Percentiles rank a stretch among this genome's conserved stretches.
phyloP scores from a whole-genome alignment of 106 monocot genomes.

The Allium cepa region DNA sequence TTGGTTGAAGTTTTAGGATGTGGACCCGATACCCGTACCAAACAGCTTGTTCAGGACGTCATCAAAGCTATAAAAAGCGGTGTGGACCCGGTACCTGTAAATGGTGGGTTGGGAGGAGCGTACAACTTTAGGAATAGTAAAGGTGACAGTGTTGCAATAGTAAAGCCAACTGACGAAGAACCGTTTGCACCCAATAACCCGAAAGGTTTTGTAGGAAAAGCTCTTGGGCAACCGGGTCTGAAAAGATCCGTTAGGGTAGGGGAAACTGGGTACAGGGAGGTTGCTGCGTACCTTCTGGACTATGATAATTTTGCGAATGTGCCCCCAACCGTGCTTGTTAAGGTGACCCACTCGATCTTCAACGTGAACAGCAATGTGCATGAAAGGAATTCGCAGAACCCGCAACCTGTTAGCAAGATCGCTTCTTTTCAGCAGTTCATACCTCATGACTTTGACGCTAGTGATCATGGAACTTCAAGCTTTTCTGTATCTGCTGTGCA shows the following conservation, averaged over 20 bases:
- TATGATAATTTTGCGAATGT: slow-evolving; percentile 78
- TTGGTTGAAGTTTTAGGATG: slow-evolving; percentile 75
- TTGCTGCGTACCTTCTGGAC: slow-evolving; percentile 86
- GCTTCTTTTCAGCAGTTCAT: slow-evolving; percentile 89
- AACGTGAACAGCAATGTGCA: slow-evolving; percentile 33
- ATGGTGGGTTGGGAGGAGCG: slow-evolving; percentile 80
- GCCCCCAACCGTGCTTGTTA: slow-evolving; percentile 72
- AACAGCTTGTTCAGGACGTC: slow-evolving; percentile 60
- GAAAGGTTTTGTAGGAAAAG: slow-evolving; percentile 54
- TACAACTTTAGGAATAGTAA: slow-evolving; percentile 72
- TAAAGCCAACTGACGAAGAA: slow-evolving; percentile 90
- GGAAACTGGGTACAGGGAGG: slow-evolving; percentile 84
- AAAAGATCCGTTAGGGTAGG: slow-evolving; percentile 77
- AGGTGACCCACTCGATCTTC: slow-evolving; percentile 71
- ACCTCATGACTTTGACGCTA: slow-evolving; percentile 87
- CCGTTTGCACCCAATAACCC: slow-evolving; percentile 76
- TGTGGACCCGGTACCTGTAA: slow-evolving; percentile 62
- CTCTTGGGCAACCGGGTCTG: slow-evolving; percentile 53
- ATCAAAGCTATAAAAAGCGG: slow-evolving; percentile 57
- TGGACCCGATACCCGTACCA: slow-evolving; percentile 32
- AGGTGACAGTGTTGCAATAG: slow-evolving; percentile 70
- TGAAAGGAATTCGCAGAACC: slow-evolving; percentile 13
- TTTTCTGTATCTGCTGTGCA: slow-evolving; percentile 83
- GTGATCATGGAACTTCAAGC: slow-evolving; percentile 85
- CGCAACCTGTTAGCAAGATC: slow-evolving; percentile 56